Evolutionary conservation across 1,284 basidiomycete genomes (phyloP).

Genomic region (Porodaedalea pini): DNA sequence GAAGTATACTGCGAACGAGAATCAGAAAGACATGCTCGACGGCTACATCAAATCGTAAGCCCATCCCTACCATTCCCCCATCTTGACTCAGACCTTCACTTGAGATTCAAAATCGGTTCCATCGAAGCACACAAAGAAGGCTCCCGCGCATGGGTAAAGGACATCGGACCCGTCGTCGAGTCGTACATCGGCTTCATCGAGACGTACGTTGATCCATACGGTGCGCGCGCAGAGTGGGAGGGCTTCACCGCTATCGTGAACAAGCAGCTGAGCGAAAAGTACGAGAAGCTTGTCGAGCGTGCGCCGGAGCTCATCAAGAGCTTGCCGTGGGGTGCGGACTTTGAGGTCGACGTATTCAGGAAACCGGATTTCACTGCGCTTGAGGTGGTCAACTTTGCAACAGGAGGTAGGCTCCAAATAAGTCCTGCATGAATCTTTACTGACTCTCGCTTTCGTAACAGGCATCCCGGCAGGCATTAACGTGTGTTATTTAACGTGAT

Average conservation of each 20-base stretch:
- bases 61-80: not conserved
- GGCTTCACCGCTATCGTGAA: constrained; percentile 88
- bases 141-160: constrained; percentile 79
- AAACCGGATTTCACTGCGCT: constrained; percentile 86
- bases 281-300: constrained; percentile 67
- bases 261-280: constrained; percentile 77
- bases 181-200: constrained; percentile 69
- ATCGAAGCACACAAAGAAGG: constrained; percentile 75
- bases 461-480: constrained; percentile 85
- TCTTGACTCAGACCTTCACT: not conserved
- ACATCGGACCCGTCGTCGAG: constrained; percentile 83
- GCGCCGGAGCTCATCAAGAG: constrained; percentile 76
- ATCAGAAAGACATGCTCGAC: constrained; percentile 71
- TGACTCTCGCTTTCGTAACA: constrained; percentile 23
- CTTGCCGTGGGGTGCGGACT: constrained; percentile 79
- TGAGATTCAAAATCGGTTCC: constrained; percentile 72
- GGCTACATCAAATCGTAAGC: constrained; percentile 74
- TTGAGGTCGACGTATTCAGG: constrained; percentile 78
- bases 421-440: not conserved
- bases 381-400: constrained; percentile 77
- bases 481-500: constrained; percentile 36
- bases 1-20: constrained; percentile 67
- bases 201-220: constrained; percentile 78
- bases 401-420: constrained; percentile 50
- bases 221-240: constrained; percentile 83